A percentile compares a stretch with the other conserved stretches of the same genome.
phyloP scores from a whole-genome alignment of 495 filamentous ascomycete genomes.

The Glonium stellatum region DNA sequence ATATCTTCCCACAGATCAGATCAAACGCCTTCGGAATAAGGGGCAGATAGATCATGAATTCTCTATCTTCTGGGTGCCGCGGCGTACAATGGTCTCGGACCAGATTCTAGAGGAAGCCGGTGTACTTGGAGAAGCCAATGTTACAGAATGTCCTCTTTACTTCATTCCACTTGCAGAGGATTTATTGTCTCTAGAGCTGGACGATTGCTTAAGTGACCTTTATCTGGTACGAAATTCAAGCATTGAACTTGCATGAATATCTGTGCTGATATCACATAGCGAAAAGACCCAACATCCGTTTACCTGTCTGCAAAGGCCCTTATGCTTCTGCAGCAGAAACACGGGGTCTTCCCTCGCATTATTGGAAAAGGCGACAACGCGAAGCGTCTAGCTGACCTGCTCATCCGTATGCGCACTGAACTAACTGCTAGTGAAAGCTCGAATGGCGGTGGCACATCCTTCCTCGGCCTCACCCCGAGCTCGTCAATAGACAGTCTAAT shows the following conservation, averaged over 20 bases:
- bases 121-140: slow-evolving; percentile 84
- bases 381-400: slow-evolving; percentile 75
- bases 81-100: slow-evolving; percentile 85
- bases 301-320: slow-evolving; percentile 86
- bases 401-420: slow-evolving; percentile 91
- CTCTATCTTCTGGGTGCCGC: slow-evolving; percentile 85
- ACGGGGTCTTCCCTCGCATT: slow-evolving; percentile 92
- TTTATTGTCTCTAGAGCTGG: slow-evolving; percentile 82
- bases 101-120: slow-evolving; percentile 89
- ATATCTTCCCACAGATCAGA: slow-evolving; percentile 59
- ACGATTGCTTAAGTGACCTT: slow-evolving; percentile 77
- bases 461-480: slow-evolving; percentile 75
- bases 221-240: slow-evolving; percentile 55
- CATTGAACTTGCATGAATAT: not conserved
- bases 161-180: slow-evolving; percentile 91
- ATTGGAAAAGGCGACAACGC: slow-evolving; percentile 95
- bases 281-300: slow-evolving; percentile 83
- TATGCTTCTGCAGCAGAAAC: slow-evolving; percentile 85
- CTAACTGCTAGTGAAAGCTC: slow-evolving; percentile 71
- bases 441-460: slow-evolving; percentile 46
- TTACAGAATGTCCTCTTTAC: slow-evolving; percentile 75
- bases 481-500: slow-evolving; percentile 80
- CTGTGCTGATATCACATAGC: slow-evolving; percentile 40
- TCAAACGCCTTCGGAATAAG: slow-evolving; percentile 78
- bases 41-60: slow-evolving; percentile 88